Percentiles rank a stretch among this genome's conserved stretches.
Conservation (phyloP, 495 filamentous ascomycete species). For the Penicillium canariense region DNA sequence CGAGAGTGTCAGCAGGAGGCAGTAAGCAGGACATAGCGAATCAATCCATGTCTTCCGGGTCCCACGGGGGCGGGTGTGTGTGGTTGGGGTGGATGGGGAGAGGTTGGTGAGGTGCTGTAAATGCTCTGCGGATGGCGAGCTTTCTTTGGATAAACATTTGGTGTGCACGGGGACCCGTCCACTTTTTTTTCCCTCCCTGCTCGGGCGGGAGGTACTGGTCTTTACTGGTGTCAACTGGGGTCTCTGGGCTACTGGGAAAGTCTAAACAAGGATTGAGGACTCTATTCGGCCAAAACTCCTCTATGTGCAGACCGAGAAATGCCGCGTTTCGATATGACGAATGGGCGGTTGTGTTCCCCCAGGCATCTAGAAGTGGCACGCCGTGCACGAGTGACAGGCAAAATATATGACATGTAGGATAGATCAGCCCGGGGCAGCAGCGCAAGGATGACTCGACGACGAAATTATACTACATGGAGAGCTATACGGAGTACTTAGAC, state of each 20-base stretch:
- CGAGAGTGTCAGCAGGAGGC: constrained; percentile 15
- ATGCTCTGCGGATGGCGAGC: constrained; percentile 16
- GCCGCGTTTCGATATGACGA: too few relatives aligned
- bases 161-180: constrained; percentile 16
- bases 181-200: constrained; percentile 9
- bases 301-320: too few relatives aligned
- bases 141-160: constrained; percentile 17
- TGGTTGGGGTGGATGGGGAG: neutral
- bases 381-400: too few relatives aligned
- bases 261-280: too few relatives aligned
- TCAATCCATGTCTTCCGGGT: constrained; percentile 15
- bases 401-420: too few relatives aligned
- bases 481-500: neutral
- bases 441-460: neutral
- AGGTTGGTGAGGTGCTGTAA: constrained; percentile 6
- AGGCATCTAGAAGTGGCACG: too few relatives aligned
- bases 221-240: neutral
- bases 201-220: neutral
- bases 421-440: neutral
- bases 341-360: neutral
- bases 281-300: too few relatives aligned
- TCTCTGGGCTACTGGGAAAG: too few relatives aligned
- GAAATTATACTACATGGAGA: too few relatives aligned
- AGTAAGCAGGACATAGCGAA: constrained; percentile 12
- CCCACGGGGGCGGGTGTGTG: neutral